These are phyloP conservation scores for button mushroom (Agaricus bisporus) DNA, from an alignment of 768 basidiomycete species.

Conservation along the genomic window DNA sequence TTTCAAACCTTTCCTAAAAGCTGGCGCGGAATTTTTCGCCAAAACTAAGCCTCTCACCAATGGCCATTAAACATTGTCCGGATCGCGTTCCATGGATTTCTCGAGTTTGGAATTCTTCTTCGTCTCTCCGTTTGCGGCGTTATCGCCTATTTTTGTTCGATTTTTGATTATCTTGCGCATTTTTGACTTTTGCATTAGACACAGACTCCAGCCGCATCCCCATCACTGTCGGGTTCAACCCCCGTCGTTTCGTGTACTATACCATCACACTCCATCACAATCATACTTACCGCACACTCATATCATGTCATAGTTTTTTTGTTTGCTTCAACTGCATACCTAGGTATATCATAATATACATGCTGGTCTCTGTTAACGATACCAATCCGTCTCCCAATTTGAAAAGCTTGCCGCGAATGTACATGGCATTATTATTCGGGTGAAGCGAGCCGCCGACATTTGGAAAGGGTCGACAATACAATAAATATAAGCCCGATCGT, in stretches of 20 bases:
- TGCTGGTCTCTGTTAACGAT: neutral
- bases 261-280: slow-evolving; percentile 17
- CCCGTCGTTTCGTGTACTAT: slow-evolving; percentile 48
- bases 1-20: slow-evolving; percentile 81
- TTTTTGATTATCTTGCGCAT: slow-evolving; percentile 13
- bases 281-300: slow-evolving; percentile 13
- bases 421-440: too few species aligned
- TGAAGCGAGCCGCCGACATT: too few species aligned
- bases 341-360: slow-evolving; percentile 17
- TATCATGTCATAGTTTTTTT: slow-evolving; percentile 16
- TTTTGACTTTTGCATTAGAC: slow-evolving; percentile 11
- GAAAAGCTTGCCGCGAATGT: neutral
- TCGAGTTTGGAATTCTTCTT: neutral
- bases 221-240: slow-evolving; percentile 73
- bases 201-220: neutral
- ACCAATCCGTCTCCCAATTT: neutral
- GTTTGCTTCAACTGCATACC: slow-evolving; percentile 60
- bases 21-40: slow-evolving; percentile 55
- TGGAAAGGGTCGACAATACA: too few species aligned
- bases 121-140: slow-evolving; percentile 6
- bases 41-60: slow-evolving; percentile 34
- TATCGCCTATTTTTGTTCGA: slow-evolving; percentile 10
- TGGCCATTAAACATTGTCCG: slow-evolving; percentile 24
- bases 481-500: neutral
- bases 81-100: neutral